Base-by-base conservation (phyloP, 2,329 filamentous ascomycete genomes). In the Tolypocladium tropicale region DNA sequence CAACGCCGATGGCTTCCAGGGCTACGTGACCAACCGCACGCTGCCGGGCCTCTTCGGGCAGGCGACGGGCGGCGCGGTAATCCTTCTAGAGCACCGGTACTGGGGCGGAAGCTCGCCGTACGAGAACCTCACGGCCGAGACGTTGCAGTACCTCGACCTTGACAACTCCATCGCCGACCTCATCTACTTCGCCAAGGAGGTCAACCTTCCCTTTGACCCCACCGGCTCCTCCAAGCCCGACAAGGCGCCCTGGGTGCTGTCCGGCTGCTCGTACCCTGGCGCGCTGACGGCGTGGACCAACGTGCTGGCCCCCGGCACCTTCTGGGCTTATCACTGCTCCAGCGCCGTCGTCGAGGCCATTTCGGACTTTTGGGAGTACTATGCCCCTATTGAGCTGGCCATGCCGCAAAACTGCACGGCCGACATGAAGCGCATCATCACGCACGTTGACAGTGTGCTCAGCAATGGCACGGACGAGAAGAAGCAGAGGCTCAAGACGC, bases 31-130 rank as follows among this genome's bases (percentile, higher is more conserved):
- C 63, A 90, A 90, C 67, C 85, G 86, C 33, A 83, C 92, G 51
- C 75, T 90, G 1, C 77, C 83, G 49, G 79, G 80, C 37, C 77
- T 87, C 60, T 77, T 93, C 21, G 81, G 84, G 2, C 73, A 85
- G 61, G 84, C 83, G 1, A 86, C 85, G 0, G 74, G 83, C 58
- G 90, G 89, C 2, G 74, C 93, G 23, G 87, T 83, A 10, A 84
- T 95, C 10, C 79, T 93, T 52, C 77, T 94, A 2, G 90, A 94
- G 72, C 89, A 94, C 67, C 82, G 90, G 52, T 95, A 92, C 75
- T 95, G 91, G 67, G 90, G 90, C 56, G 76, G 76, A 16, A 90
- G 86, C 65, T 84, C 85, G 54, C 89, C 89, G 0, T 80, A 79
- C 0, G 67, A 76, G 3, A 78, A 89, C 64, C 76, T 91, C 55